These are phyloP conservation scores for Pseudopithomyces maydicus DNA, from an alignment of 2,329 filamentous ascomycete genomes.

Conservation along the genomic window DNA sequence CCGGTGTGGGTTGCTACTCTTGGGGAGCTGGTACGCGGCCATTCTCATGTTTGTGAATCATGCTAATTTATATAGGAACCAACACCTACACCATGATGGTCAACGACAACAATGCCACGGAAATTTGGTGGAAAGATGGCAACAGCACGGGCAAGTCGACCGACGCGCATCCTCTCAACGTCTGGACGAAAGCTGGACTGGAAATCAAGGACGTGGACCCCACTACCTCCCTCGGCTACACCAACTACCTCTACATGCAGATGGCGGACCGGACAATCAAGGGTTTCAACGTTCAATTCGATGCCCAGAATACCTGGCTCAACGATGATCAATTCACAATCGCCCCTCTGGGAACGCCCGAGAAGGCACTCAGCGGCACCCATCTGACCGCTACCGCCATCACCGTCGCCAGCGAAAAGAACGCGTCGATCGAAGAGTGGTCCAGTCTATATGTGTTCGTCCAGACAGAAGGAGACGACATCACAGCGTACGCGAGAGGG, in stretches of 20 bases:
- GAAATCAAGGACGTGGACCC: slow-evolving; percentile 46
- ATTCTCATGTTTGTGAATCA: background rate
- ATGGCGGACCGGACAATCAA: slow-evolving; percentile 41
- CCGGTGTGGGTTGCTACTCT: slow-evolving; percentile 51
- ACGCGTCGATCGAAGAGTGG: slow-evolving; percentile 21
- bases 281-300: slow-evolving; percentile 47
- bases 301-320: slow-evolving; percentile 47
- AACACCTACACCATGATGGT: slow-evolving; percentile 52
- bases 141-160: slow-evolving; percentile 38
- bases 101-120: slow-evolving; percentile 44
- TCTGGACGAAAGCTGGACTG: slow-evolving; percentile 39
- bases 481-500: slow-evolving; percentile 33
- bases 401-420: slow-evolving; percentile 27
- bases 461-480: slow-evolving; percentile 35
- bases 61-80: background rate
- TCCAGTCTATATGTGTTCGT: slow-evolving; percentile 42
- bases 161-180: slow-evolving; percentile 46
- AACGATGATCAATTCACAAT: slow-evolving; percentile 40
- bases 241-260: slow-evolving; percentile 51
- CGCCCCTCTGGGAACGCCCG: slow-evolving; percentile 28
- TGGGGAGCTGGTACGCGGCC: slow-evolving; percentile 43
- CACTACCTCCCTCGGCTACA: slow-evolving; percentile 48
- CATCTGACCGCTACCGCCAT: slow-evolving; percentile 47
- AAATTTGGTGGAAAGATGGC: slow-evolving; percentile 53
- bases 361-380: slow-evolving; percentile 43